These are phyloP conservation scores for Huntiella decipiens DNA, from an alignment of 2,329 filamentous ascomycete species.

Conservation along the genomic window DNA sequence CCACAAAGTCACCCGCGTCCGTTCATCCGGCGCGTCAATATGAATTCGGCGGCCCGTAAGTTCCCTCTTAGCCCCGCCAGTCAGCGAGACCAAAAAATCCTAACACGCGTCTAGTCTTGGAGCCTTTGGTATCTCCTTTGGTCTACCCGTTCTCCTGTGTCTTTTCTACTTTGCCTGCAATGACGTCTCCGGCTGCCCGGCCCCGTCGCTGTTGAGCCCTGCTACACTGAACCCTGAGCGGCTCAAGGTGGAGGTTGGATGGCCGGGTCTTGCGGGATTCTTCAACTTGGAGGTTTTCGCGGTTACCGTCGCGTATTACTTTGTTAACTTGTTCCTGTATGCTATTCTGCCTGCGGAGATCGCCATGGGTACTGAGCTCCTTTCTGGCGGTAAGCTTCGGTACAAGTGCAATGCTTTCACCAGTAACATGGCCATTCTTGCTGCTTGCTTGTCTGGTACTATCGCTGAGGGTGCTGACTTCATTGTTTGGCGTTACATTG, in stretches of 20 bases:
- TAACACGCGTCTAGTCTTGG: slow-evolving; percentile 38
- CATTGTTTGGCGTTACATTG: slow-evolving; percentile 78
- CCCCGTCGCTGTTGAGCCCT: slow-evolving; percentile 59
- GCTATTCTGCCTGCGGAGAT: slow-evolving; percentile 56
- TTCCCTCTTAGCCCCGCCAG: slow-evolving; percentile 5
- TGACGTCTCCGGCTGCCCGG: slow-evolving; percentile 77
- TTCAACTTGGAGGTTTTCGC: slow-evolving; percentile 48
- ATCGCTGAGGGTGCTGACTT: slow-evolving; percentile 62
- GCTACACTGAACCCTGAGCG: slow-evolving; percentile 50
- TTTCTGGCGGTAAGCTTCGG: slow-evolving; percentile 52
- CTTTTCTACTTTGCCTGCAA: slow-evolving; percentile 74
- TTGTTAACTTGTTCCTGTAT: slow-evolving; percentile 56
- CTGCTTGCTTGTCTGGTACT: slow-evolving; percentile 56
- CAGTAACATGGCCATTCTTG: slow-evolving; percentile 55
- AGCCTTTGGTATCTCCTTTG: slow-evolving; percentile 58
- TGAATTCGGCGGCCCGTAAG: slow-evolving; percentile 34
- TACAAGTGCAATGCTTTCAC: slow-evolving; percentile 69
- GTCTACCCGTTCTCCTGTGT: slow-evolving; percentile 63
- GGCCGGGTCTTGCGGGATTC: slow-evolving; percentile 58
- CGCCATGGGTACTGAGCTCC: slow-evolving; percentile 49
- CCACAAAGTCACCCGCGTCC: slow-evolving; percentile 13
- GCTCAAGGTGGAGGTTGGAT: slow-evolving; percentile 65
- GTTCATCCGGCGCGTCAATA: slow-evolving; percentile 24
- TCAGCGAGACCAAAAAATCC: slow-evolving; percentile 3
- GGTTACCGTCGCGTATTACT: slow-evolving; percentile 61